Evolutionary conservation across 2,329 filamentous ascomycete species (phyloP).

Genomic region (Madurella fahalii): DNA sequence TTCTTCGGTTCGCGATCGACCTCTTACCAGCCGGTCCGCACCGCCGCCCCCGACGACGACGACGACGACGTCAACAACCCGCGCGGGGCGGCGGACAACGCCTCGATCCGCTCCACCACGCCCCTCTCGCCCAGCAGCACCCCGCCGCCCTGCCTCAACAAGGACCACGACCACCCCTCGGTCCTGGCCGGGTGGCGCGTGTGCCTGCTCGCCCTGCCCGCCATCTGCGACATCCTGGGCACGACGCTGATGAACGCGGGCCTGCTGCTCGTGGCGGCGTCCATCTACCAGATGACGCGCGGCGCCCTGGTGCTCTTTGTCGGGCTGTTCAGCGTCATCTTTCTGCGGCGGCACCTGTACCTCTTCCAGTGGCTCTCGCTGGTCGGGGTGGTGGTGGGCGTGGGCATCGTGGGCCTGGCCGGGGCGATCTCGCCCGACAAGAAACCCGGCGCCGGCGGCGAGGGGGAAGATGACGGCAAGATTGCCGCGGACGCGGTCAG

Average conservation of each 20-base stretch:
- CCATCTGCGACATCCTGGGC: constrained; percentile 88
- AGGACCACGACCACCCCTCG: constrained; percentile 39
- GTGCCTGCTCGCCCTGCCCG: constrained; percentile 73
- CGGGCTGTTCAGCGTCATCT: constrained; percentile 88
- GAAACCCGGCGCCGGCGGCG: constrained; percentile 41
- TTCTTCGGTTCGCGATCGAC: constrained; percentile 39
- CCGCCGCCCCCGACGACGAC: constrained; percentile 33
- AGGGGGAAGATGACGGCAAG: constrained; percentile 27
- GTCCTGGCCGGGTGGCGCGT: constrained; percentile 69
- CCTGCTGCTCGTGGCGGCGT: constrained; percentile 86
- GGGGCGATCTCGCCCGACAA: constrained; percentile 74
- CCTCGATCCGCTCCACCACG: constrained; percentile 41
- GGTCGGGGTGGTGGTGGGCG: constrained; percentile 79
- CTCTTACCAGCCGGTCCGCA: constrained; percentile 62
- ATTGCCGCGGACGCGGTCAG: constrained; percentile 50
- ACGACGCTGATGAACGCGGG: constrained; percentile 98
- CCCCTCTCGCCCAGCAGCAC: constrained; percentile 42
- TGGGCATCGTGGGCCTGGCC: constrained; percentile 84
- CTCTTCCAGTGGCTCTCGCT: constrained; percentile 93
- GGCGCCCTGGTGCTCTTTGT: constrained; percentile 94
- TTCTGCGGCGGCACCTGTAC: constrained; percentile 73
- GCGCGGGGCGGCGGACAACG: constrained; percentile 39
- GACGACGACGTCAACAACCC: constrained; percentile 45
- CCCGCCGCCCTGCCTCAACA: constrained; percentile 33
- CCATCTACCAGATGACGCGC: constrained; percentile 98